Base-by-base conservation (phyloP, 495 filamentous ascomycete genomes). In the Podospora bellae-mahoneyi region DNA sequence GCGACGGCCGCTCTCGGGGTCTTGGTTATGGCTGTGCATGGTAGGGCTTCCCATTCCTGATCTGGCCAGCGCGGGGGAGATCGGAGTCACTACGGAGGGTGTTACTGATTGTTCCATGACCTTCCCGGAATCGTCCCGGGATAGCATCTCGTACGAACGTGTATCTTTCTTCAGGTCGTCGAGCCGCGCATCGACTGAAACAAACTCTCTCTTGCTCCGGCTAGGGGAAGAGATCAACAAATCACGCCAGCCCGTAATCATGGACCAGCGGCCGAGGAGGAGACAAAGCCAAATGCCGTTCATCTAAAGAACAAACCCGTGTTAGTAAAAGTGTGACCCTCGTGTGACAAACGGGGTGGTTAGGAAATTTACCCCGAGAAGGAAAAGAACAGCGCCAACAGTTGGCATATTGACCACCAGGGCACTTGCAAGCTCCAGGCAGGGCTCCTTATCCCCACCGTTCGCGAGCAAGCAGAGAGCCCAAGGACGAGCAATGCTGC, bases 251-350 rank as follows among this genome's bases (percentile, higher is more conserved):
- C 91, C 96, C 18, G 83, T 83, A 62, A 97, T 83, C 87, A 98
- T 96, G 26, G 89, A 89, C 69, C 84, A 86, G 32, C 94, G 91
- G 26, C 89, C 90, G 30, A 97, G 88, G 65, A 98, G 85, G 28
- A 96, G 72, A 66, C 93, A 84, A 67, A 88, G 86, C 90, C 94
- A 96, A 62, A 98, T 82, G 10, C 94, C 94, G 66, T 93, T 91
- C 61, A 92, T 82, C 89, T 91, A 71, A 7, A 10, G 16, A 69
- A 19, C 18, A 10, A 39, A 69, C 70, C 58, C 72, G 65, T 23
- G 16, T 20, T 23, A 18, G 23, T n/a, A 54, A 48, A 48, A 16
- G 6, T 2, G 2, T 64, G 4, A 6, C 32, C 4, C 20, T 10
- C 19, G 54, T 13, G n/a, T 18, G 16, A 57, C 28, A 18, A 63